Base-by-base conservation (phyloP, 768 basidiomycete genomes). In the Artomyces pyxidatus region DNA sequence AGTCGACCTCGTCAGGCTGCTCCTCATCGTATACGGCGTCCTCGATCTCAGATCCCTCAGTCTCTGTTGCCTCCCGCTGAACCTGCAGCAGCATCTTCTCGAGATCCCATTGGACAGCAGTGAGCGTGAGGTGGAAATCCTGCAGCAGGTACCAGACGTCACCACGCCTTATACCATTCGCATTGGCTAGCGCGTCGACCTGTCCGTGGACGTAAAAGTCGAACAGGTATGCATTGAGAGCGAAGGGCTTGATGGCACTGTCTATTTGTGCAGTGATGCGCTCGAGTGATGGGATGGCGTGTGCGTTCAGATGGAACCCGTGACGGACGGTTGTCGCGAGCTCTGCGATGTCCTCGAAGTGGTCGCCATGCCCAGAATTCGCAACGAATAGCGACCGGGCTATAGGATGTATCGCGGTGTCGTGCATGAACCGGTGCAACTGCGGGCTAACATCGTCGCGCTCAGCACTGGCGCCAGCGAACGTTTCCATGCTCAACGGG, bases 131-230 rank as follows among this genome's bases (percentile, higher is more conserved):
- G 12, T 55, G 54, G 59, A 85, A 85, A 38, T 81, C 80, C 54
- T 85, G 65, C 25, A 85, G 66, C 6, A 74, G 53, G 61, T 75
- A 83, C 81, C 83, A 84, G n/a, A 83, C 52, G 22, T 84, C 81
- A 8, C 79, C 80, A 4, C 64, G 59, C n/a, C 81, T 65, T 37
- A 84, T 79, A 1, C 71, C 77, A 44, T 85, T 84, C 4, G 79
- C 78, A 0, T 53, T 53, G 10, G 65, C 67, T 28, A 85, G 60
- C 1, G 77, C 66, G 2, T 63, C 58, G 6, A 68, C 64, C 58
- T 81, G 80, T 0, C 84, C 85, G 49, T 87, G 85, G 0, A 60
- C 72, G 58, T 75, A 85, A 63, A 85, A 88, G 58, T 88, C 85
- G 39, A 76, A 65, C 14, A 86, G 61, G 56, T 84, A 84, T 0